phyloP scores from a whole-genome alignment of 805 yeast genomes.

The Diddensiella caesifluorescens region DNA sequence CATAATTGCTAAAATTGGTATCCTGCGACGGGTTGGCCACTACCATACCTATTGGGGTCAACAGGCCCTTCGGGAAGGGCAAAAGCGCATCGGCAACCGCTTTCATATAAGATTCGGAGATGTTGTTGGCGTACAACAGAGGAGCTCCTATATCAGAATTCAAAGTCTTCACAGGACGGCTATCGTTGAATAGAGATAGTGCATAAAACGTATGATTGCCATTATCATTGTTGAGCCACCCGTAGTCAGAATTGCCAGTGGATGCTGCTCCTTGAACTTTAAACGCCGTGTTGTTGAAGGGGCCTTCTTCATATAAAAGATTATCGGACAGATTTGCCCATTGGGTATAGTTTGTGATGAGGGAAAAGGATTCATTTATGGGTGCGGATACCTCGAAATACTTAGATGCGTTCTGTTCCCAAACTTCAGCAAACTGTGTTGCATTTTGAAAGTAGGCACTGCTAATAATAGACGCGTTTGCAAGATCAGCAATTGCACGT shows the following conservation, averaged over 20 bases:
- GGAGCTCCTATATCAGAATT: slow-evolving; percentile 9
- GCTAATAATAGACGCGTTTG: slow-evolving; percentile 9
- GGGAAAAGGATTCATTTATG: not conserved
- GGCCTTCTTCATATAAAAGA: slow-evolving; percentile 9
- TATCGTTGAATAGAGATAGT: slow-evolving; percentile 8
- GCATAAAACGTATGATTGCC: slow-evolving; percentile 9
- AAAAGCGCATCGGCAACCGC: slow-evolving; percentile 10
- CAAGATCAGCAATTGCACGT: slow-evolving; percentile 10
- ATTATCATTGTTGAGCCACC: slow-evolving; percentile 4
- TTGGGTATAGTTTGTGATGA: slow-evolving; percentile 5
- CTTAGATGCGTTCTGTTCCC: slow-evolving; percentile 11
- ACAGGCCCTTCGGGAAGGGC: slow-evolving; percentile 11
- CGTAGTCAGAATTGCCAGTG: not conserved
- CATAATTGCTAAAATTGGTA: slow-evolving; percentile 10
- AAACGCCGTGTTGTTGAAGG: slow-evolving; percentile 7
- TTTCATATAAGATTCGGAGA: slow-evolving; percentile 10
- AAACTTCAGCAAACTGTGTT: slow-evolving; percentile 8
- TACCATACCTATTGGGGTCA: slow-evolving; percentile 13
- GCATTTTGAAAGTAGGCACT: slow-evolving; percentile 4
- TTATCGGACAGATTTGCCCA: slow-evolving; percentile 6
- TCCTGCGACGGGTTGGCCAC: slow-evolving; percentile 13
- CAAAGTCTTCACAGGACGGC: slow-evolving; percentile 7
- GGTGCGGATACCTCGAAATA: slow-evolving; percentile 5
- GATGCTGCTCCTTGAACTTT: slow-evolving; percentile 2
- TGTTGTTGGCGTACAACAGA: slow-evolving; percentile 8